A percentile compares a stretch with the other conserved stretches of the same genome.
These are phyloP conservation scores for Dichotomocladium elegans DNA, from an alignment of 371 early-diverging fungal species.

Conservation along the genomic window DNA sequence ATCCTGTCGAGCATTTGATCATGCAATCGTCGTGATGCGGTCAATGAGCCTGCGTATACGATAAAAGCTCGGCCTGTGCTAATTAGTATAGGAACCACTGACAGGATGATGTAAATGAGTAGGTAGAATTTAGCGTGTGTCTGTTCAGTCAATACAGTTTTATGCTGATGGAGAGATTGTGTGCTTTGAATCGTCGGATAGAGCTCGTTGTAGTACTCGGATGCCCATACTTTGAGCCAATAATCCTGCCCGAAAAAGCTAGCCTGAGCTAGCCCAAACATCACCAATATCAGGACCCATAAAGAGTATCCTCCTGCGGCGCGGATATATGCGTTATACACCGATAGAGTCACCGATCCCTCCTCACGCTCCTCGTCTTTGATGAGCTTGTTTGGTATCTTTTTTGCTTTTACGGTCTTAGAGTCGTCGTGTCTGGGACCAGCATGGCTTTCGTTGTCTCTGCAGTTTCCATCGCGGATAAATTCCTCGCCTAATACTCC, in stretches of 20 bases:
- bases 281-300: slow-evolving; percentile 43
- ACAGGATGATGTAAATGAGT: too few species aligned
- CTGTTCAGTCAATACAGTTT: too few species aligned
- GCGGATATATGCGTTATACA: slow-evolving; percentile 59
- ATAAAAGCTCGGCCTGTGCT: slow-evolving; percentile 30
- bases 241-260: slow-evolving; percentile 53
- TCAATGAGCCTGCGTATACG: slow-evolving; percentile 42
- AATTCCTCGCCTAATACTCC: slow-evolving; percentile 47
- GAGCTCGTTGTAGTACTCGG: slow-evolving; percentile 9
- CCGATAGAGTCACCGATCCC: slow-evolving; percentile 57
- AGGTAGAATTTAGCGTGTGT: too few species aligned
- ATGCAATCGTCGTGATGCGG: slow-evolving; percentile 53
- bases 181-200: too few species aligned
- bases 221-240: slow-evolving; percentile 60
- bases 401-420: not conserved
- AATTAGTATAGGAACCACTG: too few species aligned
- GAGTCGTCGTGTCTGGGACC: too few species aligned
- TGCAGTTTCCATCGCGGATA: not conserved
- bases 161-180: too few species aligned
- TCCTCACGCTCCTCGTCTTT: slow-evolving; percentile 64
- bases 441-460: slow-evolving; percentile 18
- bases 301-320: slow-evolving; percentile 63
- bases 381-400: slow-evolving; percentile 50
- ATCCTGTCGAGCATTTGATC: slow-evolving; percentile 57
- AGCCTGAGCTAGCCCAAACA: slow-evolving; percentile 48